Evolutionary conservation across 1,284 basidiomycete species (phyloP), one percentile per base, ranked within the genome.

Genomic region (Trichosporon inkin): DNA sequence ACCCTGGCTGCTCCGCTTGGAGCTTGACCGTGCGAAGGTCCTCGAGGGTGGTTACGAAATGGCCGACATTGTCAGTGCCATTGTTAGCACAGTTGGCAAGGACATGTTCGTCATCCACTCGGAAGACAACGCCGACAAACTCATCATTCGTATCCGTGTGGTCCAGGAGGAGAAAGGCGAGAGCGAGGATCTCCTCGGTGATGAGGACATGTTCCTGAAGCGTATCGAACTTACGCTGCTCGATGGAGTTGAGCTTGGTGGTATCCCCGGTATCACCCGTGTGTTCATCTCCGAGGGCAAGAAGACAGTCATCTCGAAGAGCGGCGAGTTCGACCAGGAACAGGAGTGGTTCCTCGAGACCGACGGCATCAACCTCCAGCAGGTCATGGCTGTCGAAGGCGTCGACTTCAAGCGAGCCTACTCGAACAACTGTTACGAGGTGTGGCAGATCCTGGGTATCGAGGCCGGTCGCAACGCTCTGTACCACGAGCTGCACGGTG

Each of bases 51-150:
- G 94, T 73, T 83, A 97, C 68, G 91, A 89, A 14, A 99, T 99
- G 92, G 85, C 89, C 52, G 92, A 93, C 68, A 94, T 99, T 53
- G 94, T 95, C 7, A 88, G 89, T 66, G 88, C 90, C 58, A 97
- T 99, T 64, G 88, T 90, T 32, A 89, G 93, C 77, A 93, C 87
- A 69, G 98, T 99, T 82, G 92, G 95, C 74, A 88, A 90, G 14
- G 96, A 99, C 75, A 82, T 98, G 41, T 98, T 97, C 78, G 93
- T 98, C 74, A 97, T 98, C 72, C 97, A 92, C 87, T 95, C 90
- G 66, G 95, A 99, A 83, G 96, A 99, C 79, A 97, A 98, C 79
- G 91, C 94, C 3, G 92, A 96, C 77, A 95, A 97, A 81, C 86
- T 99, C 16, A 86, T 99, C 68, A 89, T 99, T 73, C 95, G 96